phyloP scores from a whole-genome alignment of 352 stramenopile genomes.

The Pythium sukuiense region DNA sequence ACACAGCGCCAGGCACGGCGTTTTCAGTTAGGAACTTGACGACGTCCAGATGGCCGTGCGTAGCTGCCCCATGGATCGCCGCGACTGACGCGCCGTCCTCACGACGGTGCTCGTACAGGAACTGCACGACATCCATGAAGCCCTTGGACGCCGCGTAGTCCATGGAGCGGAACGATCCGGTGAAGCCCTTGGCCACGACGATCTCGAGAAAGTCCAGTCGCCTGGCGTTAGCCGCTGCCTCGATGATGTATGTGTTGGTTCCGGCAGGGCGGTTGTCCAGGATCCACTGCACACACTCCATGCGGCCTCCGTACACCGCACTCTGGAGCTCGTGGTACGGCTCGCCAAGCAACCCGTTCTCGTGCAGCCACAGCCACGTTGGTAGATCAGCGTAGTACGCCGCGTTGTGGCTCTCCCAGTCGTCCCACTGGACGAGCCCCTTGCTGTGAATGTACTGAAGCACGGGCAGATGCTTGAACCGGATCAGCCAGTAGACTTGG shows the following conservation, averaged over 20 bases:
- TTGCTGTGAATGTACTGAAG: slow-evolving; percentile 15
- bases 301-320: slow-evolving; percentile 18
- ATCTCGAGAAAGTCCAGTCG: slow-evolving; percentile 17
- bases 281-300: slow-evolving; percentile 25
- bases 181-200: slow-evolving; percentile 7
- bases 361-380: slow-evolving; percentile 12
- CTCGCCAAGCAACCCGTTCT: slow-evolving; percentile 8
- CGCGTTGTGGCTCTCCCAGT: slow-evolving; percentile 21
- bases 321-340: slow-evolving; percentile 19
- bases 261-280: slow-evolving; percentile 12
- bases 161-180: slow-evolving; percentile 19
- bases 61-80: slow-evolving; percentile 17
- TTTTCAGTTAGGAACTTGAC: slow-evolving; percentile 26
- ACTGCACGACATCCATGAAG: slow-evolving; percentile 31
- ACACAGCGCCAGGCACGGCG: slow-evolving; percentile 26
- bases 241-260: slow-evolving; percentile 2
- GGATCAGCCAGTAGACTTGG: slow-evolving; percentile 14
- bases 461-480: not conserved
- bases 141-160: slow-evolving; percentile 32
- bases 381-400: slow-evolving; percentile 17
- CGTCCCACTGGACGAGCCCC: slow-evolving; percentile 18
- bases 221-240: slow-evolving; percentile 10
- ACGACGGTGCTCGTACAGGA: slow-evolving; percentile 13
- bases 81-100: slow-evolving; percentile 3
- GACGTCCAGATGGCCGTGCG: slow-evolving; percentile 21